A percentile compares a stretch with the other conserved stretches of the same genome.
These are phyloP conservation scores for Candida insectalens DNA, from an alignment of 805 yeast species.

Conservation along the genomic window DNA sequence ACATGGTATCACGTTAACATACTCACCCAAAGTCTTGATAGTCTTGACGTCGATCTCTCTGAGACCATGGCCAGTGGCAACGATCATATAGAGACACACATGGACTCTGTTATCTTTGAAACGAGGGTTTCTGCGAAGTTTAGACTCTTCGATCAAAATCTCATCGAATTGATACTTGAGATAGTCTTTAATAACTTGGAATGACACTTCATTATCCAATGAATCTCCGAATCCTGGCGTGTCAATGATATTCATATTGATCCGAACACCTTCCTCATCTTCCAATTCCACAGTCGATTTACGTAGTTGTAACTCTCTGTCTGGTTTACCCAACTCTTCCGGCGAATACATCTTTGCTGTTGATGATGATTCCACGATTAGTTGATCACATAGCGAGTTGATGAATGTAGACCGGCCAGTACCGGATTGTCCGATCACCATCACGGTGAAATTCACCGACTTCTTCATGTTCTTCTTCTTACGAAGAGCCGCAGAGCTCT, in stretches of 20 bases:
- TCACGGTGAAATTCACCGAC: slow-evolving; percentile 74
- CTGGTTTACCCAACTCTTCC: slow-evolving; percentile 40
- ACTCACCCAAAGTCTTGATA: slow-evolving; percentile 57
- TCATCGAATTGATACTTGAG: slow-evolving; percentile 78
- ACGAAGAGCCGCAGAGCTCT: slow-evolving; percentile 48
- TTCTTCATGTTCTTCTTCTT: slow-evolving; percentile 76
- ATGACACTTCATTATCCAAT: slow-evolving; percentile 56
- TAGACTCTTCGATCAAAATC: slow-evolving; percentile 67
- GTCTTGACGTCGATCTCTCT: slow-evolving; percentile 65
- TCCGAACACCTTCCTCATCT: slow-evolving; percentile 79
- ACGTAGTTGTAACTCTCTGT: slow-evolving; percentile 51
- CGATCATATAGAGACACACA: slow-evolving; percentile 67
- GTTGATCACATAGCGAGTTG: slow-evolving; percentile 83
- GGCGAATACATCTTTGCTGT: slow-evolving; percentile 27
- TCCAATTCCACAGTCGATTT: slow-evolving; percentile 79
- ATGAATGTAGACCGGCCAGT: slow-evolving; percentile 88
- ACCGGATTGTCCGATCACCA: slow-evolving; percentile 85
- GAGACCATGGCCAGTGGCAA: slow-evolving; percentile 55
- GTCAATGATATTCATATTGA: slow-evolving; percentile 65
- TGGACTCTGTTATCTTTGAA: slow-evolving; percentile 81
- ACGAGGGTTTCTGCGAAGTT: slow-evolving; percentile 77
- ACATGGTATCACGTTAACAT: slow-evolving; percentile 78
- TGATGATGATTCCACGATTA: slow-evolving; percentile 65
- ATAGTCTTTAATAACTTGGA: slow-evolving; percentile 65
- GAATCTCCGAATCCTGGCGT: slow-evolving; percentile 81